Conservation (phyloP, 345 rosid species). For the Punica granatum region DNA sequence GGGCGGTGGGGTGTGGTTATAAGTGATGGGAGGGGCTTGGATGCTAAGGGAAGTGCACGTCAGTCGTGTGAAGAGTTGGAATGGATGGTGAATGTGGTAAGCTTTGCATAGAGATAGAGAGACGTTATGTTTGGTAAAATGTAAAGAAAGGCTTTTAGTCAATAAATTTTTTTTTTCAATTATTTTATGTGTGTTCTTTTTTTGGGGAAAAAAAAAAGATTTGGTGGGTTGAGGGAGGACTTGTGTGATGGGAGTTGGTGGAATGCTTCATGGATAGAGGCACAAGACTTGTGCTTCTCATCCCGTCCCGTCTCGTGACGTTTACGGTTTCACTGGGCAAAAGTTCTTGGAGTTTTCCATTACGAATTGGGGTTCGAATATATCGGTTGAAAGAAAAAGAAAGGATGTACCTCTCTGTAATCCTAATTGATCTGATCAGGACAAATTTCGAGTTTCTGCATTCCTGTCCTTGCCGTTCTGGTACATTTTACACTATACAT, state of each 20-base stretch:
- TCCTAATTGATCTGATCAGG: background rate
- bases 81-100: conserved; percentile 49
- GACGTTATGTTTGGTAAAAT: conserved; percentile 32
- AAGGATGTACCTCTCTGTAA: background rate
- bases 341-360: background rate
- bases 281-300: conserved; percentile 65
- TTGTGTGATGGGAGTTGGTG: conserved; percentile 3
- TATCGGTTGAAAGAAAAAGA: background rate
- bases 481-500: background rate
- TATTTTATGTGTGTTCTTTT: background rate
- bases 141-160: conserved; percentile 13
- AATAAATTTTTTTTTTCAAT: background rate
- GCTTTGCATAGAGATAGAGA: conserved; percentile 16
- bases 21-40: conserved; percentile 25
- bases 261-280: conserved; percentile 27
- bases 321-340: conserved; percentile 4
- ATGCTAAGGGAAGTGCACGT: conserved; percentile 40
- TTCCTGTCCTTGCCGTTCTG: background rate
- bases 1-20: conserved; percentile 26
- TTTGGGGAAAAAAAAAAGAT: background rate
- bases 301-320: conserved; percentile 43
- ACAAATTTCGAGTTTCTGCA: too few species aligned
- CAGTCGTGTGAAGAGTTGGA: conserved; percentile 60
- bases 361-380: background rate
- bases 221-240: background rate